A percentile compares a stretch with the other conserved stretches of the same genome.
phyloP scores from a whole-genome alignment of 2,329 filamentous ascomycete genomes.

The Colletotrichum shisoi region DNA sequence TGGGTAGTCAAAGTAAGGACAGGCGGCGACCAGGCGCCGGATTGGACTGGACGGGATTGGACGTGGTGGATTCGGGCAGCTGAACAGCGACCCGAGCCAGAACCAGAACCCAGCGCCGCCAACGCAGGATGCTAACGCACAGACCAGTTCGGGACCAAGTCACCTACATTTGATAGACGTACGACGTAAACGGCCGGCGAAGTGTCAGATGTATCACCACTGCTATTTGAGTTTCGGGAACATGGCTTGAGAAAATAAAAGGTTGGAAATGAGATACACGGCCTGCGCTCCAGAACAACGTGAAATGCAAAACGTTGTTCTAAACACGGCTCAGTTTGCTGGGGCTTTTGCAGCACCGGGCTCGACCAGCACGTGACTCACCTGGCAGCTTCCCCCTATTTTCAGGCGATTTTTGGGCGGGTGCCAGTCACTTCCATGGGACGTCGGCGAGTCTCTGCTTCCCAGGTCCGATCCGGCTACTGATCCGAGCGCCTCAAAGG shows the following conservation, averaged over 20 bases:
- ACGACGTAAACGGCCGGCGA: slow-evolving; percentile 26
- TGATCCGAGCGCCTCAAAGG: slow-evolving; percentile 38
- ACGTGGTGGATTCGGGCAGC: slow-evolving; percentile 28
- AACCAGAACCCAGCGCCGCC: slow-evolving; percentile 15
- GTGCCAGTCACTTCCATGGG: slow-evolving; percentile 15
- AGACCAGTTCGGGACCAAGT: slow-evolving; percentile 21
- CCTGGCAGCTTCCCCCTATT: slow-evolving; percentile 32
- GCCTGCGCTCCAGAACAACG: not conserved
- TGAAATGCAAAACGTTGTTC: not conserved
- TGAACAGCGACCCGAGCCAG: slow-evolving; percentile 15
- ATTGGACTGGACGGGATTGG: slow-evolving; percentile 21
- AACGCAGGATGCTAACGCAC: slow-evolving; percentile 17
- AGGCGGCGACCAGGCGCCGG: slow-evolving; percentile 19
- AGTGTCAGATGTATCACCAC: slow-evolving; percentile 31
- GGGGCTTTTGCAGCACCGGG: not conserved
- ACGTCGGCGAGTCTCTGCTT: slow-evolving; percentile 31
- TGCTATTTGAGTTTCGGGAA: slow-evolving; percentile 31
- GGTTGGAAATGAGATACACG: not conserved
- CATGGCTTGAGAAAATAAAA: not conserved
- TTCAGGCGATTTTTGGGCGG: slow-evolving; percentile 25
- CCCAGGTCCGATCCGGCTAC: slow-evolving; percentile 26
- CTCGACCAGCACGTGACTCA: slow-evolving; percentile 34
- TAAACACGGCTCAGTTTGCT: not conserved
- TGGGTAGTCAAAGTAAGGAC: slow-evolving; percentile 28
- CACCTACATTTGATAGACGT: slow-evolving; percentile 19